A percentile compares a stretch with the other conserved stretches of the same genome.
Evolutionary conservation across 495 filamentous ascomycete genomes (phyloP).

Genomic region (Gamarada debralockiae): DNA sequence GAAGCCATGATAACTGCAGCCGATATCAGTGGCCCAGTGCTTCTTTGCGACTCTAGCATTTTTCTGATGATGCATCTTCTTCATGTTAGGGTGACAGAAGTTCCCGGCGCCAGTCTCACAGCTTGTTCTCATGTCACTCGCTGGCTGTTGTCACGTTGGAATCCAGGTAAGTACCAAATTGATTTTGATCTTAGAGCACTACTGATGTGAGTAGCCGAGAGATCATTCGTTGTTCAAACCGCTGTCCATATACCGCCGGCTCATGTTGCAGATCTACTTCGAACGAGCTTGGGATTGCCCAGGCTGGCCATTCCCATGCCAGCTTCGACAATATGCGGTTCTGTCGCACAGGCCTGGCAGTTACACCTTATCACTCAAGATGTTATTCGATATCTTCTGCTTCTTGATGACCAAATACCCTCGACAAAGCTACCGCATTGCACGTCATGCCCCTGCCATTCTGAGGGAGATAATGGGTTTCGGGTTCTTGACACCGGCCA

Average conservation of each 20-base stretch:
- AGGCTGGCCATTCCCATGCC: not conserved
- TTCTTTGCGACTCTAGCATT: conserved; percentile 76
- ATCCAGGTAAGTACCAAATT: conserved; percentile 35
- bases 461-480: not conserved
- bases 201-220: conserved; percentile 21
- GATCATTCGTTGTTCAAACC: conserved; percentile 11
- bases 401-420: conserved; percentile 18
- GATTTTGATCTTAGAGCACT: not conserved
- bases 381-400: conserved; percentile 21
- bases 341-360: conserved; percentile 37
- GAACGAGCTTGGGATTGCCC: conserved; percentile 19
- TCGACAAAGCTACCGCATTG: conserved; percentile 1
- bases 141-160: conserved; percentile 81
- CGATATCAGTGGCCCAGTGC: conserved; percentile 75
- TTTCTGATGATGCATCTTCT: conserved; percentile 64
- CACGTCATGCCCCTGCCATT: conserved; percentile 17
- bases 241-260: conserved; percentile 23
- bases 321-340: conserved; percentile 22
- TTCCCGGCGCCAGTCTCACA: conserved; percentile 58
- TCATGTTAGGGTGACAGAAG: conserved; percentile 54
- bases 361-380: conserved; percentile 21
- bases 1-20: conserved; percentile 67
- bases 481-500: conserved; percentile 15
- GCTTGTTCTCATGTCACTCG: conserved; percentile 66
- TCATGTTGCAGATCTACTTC: conserved; percentile 35